Evolutionary conservation across 306 rosid species (phyloP).

Genomic region (Gillenia trifoliata): DNA sequence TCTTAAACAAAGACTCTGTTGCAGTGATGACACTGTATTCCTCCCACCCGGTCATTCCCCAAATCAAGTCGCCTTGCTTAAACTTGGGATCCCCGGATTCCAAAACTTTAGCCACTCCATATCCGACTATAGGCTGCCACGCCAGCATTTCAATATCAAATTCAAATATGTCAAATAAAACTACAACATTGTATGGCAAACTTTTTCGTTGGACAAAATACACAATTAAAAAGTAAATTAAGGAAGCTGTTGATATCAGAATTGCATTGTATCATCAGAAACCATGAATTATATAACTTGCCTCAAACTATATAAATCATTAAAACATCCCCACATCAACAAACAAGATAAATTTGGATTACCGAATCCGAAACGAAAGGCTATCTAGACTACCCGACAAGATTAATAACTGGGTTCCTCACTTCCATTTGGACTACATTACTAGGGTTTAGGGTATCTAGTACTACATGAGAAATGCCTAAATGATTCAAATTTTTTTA

Average conservation of each 20-base stretch:
- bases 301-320: not conserved
- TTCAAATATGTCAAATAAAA: not conserved
- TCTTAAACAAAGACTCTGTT: conserved; percentile 30
- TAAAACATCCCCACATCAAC: not conserved
- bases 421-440: too few relatives aligned
- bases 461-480: too few relatives aligned
- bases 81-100: conserved; percentile 40
- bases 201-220: too few relatives aligned
- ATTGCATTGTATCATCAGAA: not conserved
- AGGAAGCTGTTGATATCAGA: too few relatives aligned
- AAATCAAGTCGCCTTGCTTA: conserved; percentile 43
- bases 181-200: not conserved
- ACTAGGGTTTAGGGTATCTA: too few relatives aligned
- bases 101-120: conserved; percentile 45
- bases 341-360: not conserved
- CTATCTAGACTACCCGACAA: too few relatives aligned
- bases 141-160: not conserved
- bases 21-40: conserved; percentile 35
- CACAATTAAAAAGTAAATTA: too few relatives aligned
- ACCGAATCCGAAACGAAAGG: not conserved
- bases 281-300: not conserved
- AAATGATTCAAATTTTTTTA: too few relatives aligned
- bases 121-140: conserved; percentile 37
- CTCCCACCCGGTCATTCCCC: conserved; percentile 50
- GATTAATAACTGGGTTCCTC: too few relatives aligned